Conservation (phyloP, 2,329 filamentous ascomycete species). For the Malbranchea zuffiana region DNA sequence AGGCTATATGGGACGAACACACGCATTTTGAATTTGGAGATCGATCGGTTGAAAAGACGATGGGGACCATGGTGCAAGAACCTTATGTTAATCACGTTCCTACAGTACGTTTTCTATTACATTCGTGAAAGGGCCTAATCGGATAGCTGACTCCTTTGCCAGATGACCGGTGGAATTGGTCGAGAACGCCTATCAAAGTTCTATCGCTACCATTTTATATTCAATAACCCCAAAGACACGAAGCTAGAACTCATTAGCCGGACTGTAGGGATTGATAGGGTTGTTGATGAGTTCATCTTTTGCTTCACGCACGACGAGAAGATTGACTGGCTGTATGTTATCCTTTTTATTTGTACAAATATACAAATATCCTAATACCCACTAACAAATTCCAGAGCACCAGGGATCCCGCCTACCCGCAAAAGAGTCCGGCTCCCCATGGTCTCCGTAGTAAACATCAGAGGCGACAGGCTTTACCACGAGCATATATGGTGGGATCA, state of each 20-base stretch:
- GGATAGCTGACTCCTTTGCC: neutral
- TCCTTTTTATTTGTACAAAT: slow-evolving; percentile 4
- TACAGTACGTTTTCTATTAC: slow-evolving; percentile 35
- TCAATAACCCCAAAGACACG: slow-evolving; percentile 58
- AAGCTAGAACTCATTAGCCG: slow-evolving; percentile 51
- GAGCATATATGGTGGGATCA: slow-evolving; percentile 55
- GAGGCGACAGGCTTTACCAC: slow-evolving; percentile 41
- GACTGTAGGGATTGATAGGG: slow-evolving; percentile 46
- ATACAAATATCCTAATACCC: too few relatives aligned
- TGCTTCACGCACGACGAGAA: slow-evolving; percentile 46
- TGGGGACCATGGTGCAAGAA: slow-evolving; percentile 21
- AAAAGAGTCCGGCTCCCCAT: slow-evolving; percentile 47
- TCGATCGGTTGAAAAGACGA: slow-evolving; percentile 49
- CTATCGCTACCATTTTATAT: slow-evolving; percentile 65
- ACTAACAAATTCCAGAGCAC: slow-evolving; percentile 35
- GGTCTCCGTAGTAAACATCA: slow-evolving; percentile 46
- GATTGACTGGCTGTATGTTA: slow-evolving; percentile 49
- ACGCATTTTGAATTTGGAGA: slow-evolving; percentile 59
- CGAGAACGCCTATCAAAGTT: slow-evolving; percentile 53
- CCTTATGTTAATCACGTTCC: slow-evolving; percentile 22
- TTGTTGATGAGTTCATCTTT: slow-evolving; percentile 50
- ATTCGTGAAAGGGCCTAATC: neutral
- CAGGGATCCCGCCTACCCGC: slow-evolving; percentile 46
- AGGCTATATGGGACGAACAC: slow-evolving; percentile 70
- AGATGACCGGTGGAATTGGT: slow-evolving; percentile 59